Evolutionary conservation across 139 green algal species (phyloP), one percentile per base, ranked within the genome.

Genomic region (Chlamydomonas sphaeroides): DNA sequence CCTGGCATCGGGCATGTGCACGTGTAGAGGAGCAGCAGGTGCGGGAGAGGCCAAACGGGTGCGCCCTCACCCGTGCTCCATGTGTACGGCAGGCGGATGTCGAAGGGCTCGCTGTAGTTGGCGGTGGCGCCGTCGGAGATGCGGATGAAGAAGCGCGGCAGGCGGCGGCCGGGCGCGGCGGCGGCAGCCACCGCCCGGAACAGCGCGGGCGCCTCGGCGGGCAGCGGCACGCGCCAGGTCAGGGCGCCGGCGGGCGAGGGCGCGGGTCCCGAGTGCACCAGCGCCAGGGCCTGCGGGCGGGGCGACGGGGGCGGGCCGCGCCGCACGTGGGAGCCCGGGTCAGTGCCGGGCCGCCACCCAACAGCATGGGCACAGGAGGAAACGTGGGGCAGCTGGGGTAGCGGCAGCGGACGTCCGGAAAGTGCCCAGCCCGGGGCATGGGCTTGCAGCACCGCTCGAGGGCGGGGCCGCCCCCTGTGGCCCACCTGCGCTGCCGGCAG

Each of bases 101-200:
- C 72, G 32, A 80, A 80, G 14, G 74, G 74, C 59, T 80, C 74
- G 38, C 56, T 70, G 61, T 80, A 80, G 59, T 80, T 80, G 30
- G 74, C 71, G 5, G 74, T 71, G 0, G 48, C 15, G 38, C 74
- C 74, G 42, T 80, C 74, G 30, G 41, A 62, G 74, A 80, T 61
- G 39, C 74, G 74, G n/a, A 80, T n/a, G 41, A 80, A 80, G 41
- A 80, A 80, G 21, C 74, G 39, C 21, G 49, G 49, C 49, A 56
- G 30, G 11, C 14, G 14, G 6, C 61, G 61, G n/a, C n/a, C 8
- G 14, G 65, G 20, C 35, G 35, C 65, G 17, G 35, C 57, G 4
- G 32, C 32, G 18, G 39, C 38, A 3, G 71, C 59, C 20, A 41
- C 74, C 41, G n/a, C 57, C 18, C 59, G 41, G 41, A 80, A 30